Evolutionary conservation across 352 stramenopile genomes (phyloP).

Genomic region (Pythium aquatile): DNA sequence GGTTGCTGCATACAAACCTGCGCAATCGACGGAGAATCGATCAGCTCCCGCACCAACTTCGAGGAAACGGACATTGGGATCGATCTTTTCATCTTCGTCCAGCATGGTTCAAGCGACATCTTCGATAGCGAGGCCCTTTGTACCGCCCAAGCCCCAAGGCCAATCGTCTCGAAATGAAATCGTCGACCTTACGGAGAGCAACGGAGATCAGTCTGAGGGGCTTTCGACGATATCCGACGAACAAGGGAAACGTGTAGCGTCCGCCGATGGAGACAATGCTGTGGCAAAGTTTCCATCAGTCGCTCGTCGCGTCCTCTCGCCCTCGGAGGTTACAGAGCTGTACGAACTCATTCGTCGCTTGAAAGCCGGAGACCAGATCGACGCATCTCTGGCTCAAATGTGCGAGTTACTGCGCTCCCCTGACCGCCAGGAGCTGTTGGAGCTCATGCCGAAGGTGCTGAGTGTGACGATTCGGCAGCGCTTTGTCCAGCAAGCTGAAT

Average conservation of each 20-base stretch:
- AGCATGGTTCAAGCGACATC: conserved; percentile 65
- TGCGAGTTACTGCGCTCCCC: conserved; percentile 49
- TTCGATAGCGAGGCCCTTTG: conserved; percentile 67
- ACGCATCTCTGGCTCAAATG: conserved; percentile 41
- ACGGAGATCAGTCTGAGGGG: background rate
- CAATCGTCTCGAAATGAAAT: background rate
- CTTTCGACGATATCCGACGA: background rate
- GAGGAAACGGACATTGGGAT: conserved; percentile 49
- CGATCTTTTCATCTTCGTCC: conserved; percentile 50
- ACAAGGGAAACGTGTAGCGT: background rate
- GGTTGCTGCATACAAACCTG: background rate
- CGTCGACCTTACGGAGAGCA: conserved; percentile 2
- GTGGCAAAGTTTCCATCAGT: conserved; percentile 47
- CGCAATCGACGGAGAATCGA: background rate
- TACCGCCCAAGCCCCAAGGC: conserved; percentile 24
- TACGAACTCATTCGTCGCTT: conserved; percentile 66
- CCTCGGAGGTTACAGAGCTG: conserved; percentile 45
- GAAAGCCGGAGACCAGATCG: conserved; percentile 39
- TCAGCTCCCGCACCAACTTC: background rate
- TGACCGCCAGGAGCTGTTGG: conserved; percentile 48
- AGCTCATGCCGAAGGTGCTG: conserved; percentile 67
- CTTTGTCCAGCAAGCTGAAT: conserved; percentile 46
- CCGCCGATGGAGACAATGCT: background rate
- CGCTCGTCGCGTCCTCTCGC: conserved; percentile 49
- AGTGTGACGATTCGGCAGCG: conserved; percentile 37